phyloP scores from a whole-genome alignment of 176 grass and related monocot species.

The Aegilops longissima region DNA sequence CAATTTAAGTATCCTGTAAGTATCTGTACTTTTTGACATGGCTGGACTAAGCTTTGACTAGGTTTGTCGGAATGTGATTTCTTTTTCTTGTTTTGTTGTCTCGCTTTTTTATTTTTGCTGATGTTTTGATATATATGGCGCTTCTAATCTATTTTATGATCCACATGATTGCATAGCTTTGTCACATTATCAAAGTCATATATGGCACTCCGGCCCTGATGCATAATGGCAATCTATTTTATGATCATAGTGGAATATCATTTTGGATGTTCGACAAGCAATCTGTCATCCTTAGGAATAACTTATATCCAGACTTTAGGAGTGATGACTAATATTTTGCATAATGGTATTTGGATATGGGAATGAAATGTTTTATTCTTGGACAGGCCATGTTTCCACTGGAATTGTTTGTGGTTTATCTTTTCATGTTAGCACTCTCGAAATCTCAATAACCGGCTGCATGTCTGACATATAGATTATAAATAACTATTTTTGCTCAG shows the following conservation, averaged over 20 bases:
- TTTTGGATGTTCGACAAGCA: slow-evolving; percentile 1
- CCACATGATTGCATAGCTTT: neutral
- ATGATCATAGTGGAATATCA: neutral
- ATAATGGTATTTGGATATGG: neutral
- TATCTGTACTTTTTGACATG: slow-evolving; percentile 7
- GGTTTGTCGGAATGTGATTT: neutral
- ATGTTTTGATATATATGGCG: neutral
- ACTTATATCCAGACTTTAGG: neutral
- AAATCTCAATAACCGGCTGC: neutral
- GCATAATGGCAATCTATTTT: neutral
- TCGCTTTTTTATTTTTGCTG: neutral
- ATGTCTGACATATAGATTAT: neutral
- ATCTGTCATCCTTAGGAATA: neutral
- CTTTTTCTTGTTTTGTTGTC: neutral
- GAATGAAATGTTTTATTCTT: neutral
- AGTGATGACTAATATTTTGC: neutral
- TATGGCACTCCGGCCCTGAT: neutral
- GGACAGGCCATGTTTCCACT: neutral
- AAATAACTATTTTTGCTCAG: neutral
- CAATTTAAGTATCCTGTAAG: neutral
- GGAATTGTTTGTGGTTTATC: neutral
- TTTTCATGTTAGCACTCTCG: neutral
- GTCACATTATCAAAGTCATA: neutral
- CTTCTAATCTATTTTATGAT: neutral
- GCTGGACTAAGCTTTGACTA: neutral